These are phyloP conservation scores for Exutisphaerella laricina DNA, from an alignment of 2,329 filamentous ascomycete species.

Conservation along the genomic window DNA sequence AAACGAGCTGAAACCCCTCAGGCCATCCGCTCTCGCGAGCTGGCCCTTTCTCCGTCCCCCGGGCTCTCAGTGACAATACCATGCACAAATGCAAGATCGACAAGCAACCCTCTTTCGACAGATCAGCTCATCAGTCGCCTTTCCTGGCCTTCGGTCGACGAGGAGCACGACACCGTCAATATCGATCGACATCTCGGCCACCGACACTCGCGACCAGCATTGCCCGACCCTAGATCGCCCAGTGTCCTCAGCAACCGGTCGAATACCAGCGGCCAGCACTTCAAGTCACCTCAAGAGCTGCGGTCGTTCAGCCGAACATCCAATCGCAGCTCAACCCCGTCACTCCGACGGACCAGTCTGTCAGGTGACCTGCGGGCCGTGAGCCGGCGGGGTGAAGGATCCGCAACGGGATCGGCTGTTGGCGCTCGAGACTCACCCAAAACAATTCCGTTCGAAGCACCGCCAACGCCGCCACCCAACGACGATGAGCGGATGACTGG, in stretches of 20 bases:
- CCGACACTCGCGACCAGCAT: constrained; percentile 11
- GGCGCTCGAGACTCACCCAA: constrained; percentile 32
- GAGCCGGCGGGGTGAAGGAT: constrained; percentile 48
- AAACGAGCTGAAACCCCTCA: constrained; percentile 40
- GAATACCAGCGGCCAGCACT: constrained; percentile 35
- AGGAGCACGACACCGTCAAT: constrained; percentile 42
- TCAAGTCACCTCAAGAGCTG: constrained; percentile 41
- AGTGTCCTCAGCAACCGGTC: constrained; percentile 44
- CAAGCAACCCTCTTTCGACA: constrained; percentile 31
- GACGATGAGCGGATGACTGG: constrained; percentile 78
- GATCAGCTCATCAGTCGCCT: constrained; percentile 31
- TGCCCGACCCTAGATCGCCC: constrained; percentile 34
- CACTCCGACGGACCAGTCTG: constrained; percentile 62
- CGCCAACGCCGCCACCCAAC: constrained; percentile 49
- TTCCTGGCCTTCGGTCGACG: constrained; percentile 39
- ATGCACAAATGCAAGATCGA: constrained; percentile 10
- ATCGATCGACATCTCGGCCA: constrained; percentile 37
- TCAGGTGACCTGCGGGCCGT: constrained; percentile 73
- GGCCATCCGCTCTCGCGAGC: constrained; percentile 34
- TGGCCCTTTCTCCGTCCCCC: constrained; percentile 14
- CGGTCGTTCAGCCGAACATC: constrained; percentile 59
- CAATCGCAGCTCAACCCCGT: constrained; percentile 57
- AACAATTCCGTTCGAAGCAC: constrained; percentile 38
- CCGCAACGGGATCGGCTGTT: constrained; percentile 35
- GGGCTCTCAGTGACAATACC: constrained; percentile 12